phyloP scores from a whole-genome alignment of 2,329 filamentous ascomycete species.

The Cladophialophora immunda region DNA sequence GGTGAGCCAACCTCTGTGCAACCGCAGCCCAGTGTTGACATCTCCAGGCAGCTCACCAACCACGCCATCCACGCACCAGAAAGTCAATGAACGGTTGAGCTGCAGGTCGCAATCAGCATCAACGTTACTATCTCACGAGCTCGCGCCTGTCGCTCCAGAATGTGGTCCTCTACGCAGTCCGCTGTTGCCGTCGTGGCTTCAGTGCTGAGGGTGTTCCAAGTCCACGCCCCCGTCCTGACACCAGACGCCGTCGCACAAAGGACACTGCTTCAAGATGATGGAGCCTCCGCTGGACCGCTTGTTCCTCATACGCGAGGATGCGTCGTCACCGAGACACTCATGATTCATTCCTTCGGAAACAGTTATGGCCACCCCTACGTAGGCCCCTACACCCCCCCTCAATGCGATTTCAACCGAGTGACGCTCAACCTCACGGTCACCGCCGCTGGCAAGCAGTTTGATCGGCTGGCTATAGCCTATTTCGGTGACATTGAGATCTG shows the following conservation, averaged over 20 bases:
- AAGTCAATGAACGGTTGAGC: not conserved
- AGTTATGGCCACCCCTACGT: constrained; percentile 16
- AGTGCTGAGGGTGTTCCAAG: constrained; percentile 16
- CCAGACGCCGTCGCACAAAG: not conserved
- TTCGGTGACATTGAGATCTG: constrained; percentile 15
- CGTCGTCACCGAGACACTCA: not conserved
- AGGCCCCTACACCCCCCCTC: constrained; percentile 1
- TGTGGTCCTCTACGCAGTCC: not conserved
- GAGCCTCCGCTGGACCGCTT: not conserved
- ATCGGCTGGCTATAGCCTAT: constrained; percentile 11
- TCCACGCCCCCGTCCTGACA: not conserved
- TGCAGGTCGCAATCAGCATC: not conserved
- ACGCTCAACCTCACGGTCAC: constrained; percentile 15
- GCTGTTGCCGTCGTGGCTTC: not conserved
- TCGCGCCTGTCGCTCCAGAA: not conserved
- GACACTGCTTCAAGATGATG: not conserved
- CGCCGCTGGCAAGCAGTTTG: constrained; percentile 14
- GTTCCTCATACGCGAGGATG: not conserved
- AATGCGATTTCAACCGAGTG: constrained; percentile 13
- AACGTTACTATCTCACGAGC: not conserved
- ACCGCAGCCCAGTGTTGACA: not conserved
- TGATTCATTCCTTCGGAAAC: constrained; percentile 18
- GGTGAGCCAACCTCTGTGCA: not conserved
- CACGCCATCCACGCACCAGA: not conserved
- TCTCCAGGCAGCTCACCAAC: not conserved